Base-by-base conservation (phyloP, 148 eudicot genomes). In the Cornus kousa region DNA sequence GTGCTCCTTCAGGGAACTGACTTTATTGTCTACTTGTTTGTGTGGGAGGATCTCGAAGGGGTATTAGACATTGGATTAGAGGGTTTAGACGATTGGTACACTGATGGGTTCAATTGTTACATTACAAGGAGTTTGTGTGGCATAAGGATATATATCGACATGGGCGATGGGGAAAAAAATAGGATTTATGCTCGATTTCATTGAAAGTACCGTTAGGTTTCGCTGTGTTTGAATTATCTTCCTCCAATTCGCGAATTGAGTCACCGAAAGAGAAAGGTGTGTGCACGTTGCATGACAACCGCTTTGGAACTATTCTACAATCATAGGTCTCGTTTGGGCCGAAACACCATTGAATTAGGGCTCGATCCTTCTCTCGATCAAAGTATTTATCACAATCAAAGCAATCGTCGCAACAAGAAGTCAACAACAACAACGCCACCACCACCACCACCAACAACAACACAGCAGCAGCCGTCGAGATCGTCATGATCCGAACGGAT, bases 241-340 rank as follows among this genome's bases (percentile, higher is more conserved):
- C 19, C 48, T 9, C 8, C 48, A 43, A 6, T 43, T 9, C 48
- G 8, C 57, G 76, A 57, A 22, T 31, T 7, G 66, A 55, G 55
- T 31, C 66, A 62, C 35, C 0, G 28, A 1, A 3, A 43, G n/a
- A 4, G 59, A 39, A 40, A 17, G 12, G 3, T 31, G 16, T 50
- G 62, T 9, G 31, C 24, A 32, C 14, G 53, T 86, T 89, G 92
- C 68, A 93, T 93, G 94, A 83, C 95, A 78, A 86, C 86, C 80
- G 88, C 88, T 33, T 87, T 89, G 67, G 91, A 88, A 78, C 78
- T 91, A 23, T 91, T 91, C 79, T 76, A 87, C 85, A 87, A 77
- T 40, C 59, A 92, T 82, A 77, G 95, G 80, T 76, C 86, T 40
- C 91, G 97, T 40, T 72, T 80, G 72, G 85, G 86, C 74, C 82